Percentiles rank a stretch among this genome's conserved stretches.
Evolutionary conservation across 352 stramenopile species (phyloP).

Genomic region (Phytophthora aleatoria): DNA sequence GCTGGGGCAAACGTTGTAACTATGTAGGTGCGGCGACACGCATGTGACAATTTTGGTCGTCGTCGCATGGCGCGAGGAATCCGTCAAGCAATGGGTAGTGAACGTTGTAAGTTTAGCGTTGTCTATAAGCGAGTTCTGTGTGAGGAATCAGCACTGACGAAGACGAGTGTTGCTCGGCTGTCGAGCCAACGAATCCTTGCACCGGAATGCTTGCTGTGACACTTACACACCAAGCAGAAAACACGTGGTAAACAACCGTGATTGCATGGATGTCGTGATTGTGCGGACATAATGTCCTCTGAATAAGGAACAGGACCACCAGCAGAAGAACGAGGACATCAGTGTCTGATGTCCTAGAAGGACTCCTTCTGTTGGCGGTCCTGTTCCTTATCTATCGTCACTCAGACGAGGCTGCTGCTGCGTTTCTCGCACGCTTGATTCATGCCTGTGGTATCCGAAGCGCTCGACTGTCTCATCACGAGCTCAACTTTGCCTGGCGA

Average conservation of each 20-base stretch:
- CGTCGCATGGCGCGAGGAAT: neutral
- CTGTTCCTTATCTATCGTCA: slow-evolving; percentile 1
- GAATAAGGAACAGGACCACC: no score
- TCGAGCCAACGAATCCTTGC: no score
- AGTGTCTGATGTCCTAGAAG: slow-evolving; percentile 6
- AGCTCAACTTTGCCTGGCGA: neutral
- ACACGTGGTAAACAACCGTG: no score
- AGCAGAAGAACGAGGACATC: no score
- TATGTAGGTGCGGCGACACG: neutral
- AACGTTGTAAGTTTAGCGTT: no score
- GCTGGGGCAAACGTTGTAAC: no score
- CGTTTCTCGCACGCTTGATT: slow-evolving; percentile 16
- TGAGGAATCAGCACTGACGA: no score
- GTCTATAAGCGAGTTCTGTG: no score
- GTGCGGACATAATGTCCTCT: slow-evolving; percentile 4
- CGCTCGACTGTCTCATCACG: neutral
- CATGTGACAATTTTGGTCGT: neutral
- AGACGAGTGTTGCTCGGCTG: no score
- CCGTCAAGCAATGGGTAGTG: neutral
- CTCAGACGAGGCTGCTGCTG: slow-evolving; percentile 5
- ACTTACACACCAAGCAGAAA: no score
- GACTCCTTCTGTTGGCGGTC: slow-evolving; percentile 15
- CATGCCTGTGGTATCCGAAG: slow-evolving; percentile 14
- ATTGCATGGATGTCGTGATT: no score
- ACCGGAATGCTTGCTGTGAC: no score